Percentiles rank a stretch among this genome's conserved stretches.
Conservation (phyloP, 768 basidiomycete genomes). For the Daedaleopsis nitida region DNA sequence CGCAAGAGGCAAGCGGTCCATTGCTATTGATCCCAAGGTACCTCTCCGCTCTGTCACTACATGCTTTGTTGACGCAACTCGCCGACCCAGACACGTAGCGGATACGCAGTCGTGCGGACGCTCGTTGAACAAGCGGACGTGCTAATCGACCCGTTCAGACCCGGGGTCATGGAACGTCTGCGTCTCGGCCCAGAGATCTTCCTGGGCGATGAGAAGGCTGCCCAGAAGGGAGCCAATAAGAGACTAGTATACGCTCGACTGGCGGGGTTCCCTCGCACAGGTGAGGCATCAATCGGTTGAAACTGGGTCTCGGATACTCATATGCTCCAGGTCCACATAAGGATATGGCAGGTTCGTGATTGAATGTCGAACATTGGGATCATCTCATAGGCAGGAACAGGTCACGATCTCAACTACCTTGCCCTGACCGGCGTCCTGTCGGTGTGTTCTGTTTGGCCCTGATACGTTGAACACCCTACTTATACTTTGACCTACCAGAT, state of each 20-base stretch:
- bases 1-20: slow-evolving; percentile 77
- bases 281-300: slow-evolving; percentile 32
- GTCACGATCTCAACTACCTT: slow-evolving; percentile 86
- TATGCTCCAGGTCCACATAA: slow-evolving; percentile 57
- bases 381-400: slow-evolving; percentile 34
- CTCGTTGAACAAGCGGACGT: slow-evolving; percentile 73
- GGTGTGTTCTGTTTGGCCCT: slow-evolving; percentile 36
- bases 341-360: slow-evolving; percentile 69
- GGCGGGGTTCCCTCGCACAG: slow-evolving; percentile 68
- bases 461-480: neutral
- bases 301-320: too few relatives aligned
- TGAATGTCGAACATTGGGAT: neutral
- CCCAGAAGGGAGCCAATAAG: slow-evolving; percentile 54
- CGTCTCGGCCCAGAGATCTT: slow-evolving; percentile 79
- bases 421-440: slow-evolving; percentile 77
- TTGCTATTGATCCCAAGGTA: slow-evolving; percentile 66
- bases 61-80: neutral
- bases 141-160: slow-evolving; percentile 81
- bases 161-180: slow-evolving; percentile 78
- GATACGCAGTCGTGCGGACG: slow-evolving; percentile 54
- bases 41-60: neutral
- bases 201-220: slow-evolving; percentile 41
- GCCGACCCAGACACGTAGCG: slow-evolving; percentile 39
- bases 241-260: slow-evolving; percentile 74
- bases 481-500: slow-evolving; percentile 42